phyloP scores from a whole-genome alignment of 1,139 yeast genomes.

The Pichiaceae sp. region DNA sequence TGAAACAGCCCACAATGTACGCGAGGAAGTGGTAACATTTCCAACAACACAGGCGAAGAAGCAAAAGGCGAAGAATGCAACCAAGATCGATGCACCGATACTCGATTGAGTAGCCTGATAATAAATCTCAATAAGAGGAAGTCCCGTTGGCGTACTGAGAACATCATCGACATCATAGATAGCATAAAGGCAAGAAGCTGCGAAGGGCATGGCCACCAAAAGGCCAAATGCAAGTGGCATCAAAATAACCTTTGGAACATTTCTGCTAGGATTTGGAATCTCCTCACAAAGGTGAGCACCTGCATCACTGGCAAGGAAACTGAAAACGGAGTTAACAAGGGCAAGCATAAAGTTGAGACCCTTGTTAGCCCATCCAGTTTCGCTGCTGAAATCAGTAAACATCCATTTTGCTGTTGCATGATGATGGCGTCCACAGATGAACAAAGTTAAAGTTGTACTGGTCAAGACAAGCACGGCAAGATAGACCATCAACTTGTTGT shows the following conservation, averaged over 20 bases:
- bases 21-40: conserved; percentile 31
- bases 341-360: conserved; percentile 12
- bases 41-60: conserved; percentile 35
- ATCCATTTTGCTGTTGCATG: not conserved
- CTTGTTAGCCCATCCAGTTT: conserved; percentile 9
- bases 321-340: conserved; percentile 7
- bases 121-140: conserved; percentile 30
- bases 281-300: conserved; percentile 14
- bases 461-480: not conserved
- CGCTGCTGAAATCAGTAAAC: not conserved
- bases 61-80: conserved; percentile 35
- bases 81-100: conserved; percentile 36
- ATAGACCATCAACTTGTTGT: not conserved
- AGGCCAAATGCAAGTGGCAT: conserved; percentile 22
- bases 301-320: conserved; percentile 11
- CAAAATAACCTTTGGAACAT: conserved; percentile 11
- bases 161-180: conserved; percentile 37
- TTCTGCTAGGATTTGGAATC: conserved; percentile 9
- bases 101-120: conserved; percentile 29
- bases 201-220: conserved; percentile 35
- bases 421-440: conserved; percentile 9
- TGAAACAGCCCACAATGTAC: conserved; percentile 26
- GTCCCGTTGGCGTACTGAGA: conserved; percentile 25
- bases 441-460: not conserved
- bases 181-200: conserved; percentile 36